phyloP scores from a whole-genome alignment of 345 rosid species.

The Pistacia vera region DNA sequence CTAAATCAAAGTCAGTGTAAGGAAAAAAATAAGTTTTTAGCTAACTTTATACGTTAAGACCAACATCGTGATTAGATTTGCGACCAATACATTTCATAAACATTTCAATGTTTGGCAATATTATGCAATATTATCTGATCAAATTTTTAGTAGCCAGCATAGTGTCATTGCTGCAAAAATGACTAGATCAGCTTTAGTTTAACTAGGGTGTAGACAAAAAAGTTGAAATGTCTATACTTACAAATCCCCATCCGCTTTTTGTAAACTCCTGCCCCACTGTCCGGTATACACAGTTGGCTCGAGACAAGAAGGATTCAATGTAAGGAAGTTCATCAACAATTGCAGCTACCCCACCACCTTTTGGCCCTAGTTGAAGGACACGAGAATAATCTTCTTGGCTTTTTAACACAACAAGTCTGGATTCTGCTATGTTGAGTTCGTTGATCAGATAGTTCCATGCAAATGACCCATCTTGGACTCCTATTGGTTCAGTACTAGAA shows the following conservation, averaged over 20 bases:
- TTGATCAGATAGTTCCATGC: slow-evolving; percentile 74
- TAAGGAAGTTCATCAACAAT: slow-evolving; percentile 97
- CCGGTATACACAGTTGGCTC: slow-evolving; percentile 60
- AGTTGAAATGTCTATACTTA: slow-evolving; percentile 44
- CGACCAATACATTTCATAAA: not conserved
- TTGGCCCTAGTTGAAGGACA: slow-evolving; percentile 66
- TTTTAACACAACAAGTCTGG: slow-evolving; percentile 61
- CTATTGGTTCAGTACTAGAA: slow-evolving; percentile 66
- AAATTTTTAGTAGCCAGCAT: not conserved
- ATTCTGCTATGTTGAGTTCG: slow-evolving; percentile 77
- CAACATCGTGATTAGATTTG: too few relatives aligned
- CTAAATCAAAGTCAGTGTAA: not conserved
- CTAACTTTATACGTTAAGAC: too few relatives aligned
- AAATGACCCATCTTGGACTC: slow-evolving; percentile 89
- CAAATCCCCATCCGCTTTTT: slow-evolving; percentile 95
- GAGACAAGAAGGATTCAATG: slow-evolving; percentile 73
- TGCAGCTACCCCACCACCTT: slow-evolving; percentile 78
- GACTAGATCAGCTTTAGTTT: not conserved
- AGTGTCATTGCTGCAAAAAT: not conserved
- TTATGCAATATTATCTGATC: too few relatives aligned
- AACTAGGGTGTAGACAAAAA: not conserved
- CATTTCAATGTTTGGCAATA: too few relatives aligned
- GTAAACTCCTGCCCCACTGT: slow-evolving; percentile 94
- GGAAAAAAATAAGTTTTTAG: too few relatives aligned
- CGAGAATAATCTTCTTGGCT: slow-evolving; percentile 47